Evolutionary conservation across 1,139 yeast species (phyloP), one percentile per base, ranked within the genome.

Genomic region (Blastobotrys persicus): DNA sequence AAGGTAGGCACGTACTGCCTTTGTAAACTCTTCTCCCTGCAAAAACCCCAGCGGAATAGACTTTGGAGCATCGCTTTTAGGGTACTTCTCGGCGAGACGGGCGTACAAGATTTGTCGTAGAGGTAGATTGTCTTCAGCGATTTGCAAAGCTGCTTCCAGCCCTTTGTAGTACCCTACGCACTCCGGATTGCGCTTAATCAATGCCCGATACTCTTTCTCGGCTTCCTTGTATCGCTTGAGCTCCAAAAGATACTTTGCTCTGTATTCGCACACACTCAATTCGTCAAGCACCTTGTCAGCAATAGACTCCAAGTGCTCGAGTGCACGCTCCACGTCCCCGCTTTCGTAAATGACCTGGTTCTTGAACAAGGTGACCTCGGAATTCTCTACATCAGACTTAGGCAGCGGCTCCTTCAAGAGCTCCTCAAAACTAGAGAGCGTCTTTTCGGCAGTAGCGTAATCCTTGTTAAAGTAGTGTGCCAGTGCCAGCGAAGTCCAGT

Each of bases 401-500:
- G 62, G 60, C 11, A 59, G 51, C 18, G 53, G 53, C 42, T 55
- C 91, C 59, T 76, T 79, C 39, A 88, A 80, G 33, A 88, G 72
- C 16, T 77, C 81, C 63, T 89, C 96, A 59, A 88, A 88, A 59
- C 85, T 83, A 26, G 78, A 66, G 59, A 91, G 75, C 2, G 94
- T 85, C 48, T 79, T 77, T 52, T 84, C 82, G 2, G 96, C 94
- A 13, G 78, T 79, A 31, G 71, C 72, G 61, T 75, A 78, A 62
- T 91, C 88, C 23, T 79, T 77, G 62, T 78, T 79, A 63, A 91
- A 74, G 65, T 87, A 88, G 62, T 86, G 88, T 0, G 97, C 96
- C 37, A 88, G 76, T 0, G 96, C 97, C 49, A 87, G 74, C 0
- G 86, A 85, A 2, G 96, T 86, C 97, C 98, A 94, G 62, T 88